Evolutionary conservation across 306 rosid species (phyloP), one percentile per base, ranked within the genome.

Genomic region (Vigna mungo): DNA sequence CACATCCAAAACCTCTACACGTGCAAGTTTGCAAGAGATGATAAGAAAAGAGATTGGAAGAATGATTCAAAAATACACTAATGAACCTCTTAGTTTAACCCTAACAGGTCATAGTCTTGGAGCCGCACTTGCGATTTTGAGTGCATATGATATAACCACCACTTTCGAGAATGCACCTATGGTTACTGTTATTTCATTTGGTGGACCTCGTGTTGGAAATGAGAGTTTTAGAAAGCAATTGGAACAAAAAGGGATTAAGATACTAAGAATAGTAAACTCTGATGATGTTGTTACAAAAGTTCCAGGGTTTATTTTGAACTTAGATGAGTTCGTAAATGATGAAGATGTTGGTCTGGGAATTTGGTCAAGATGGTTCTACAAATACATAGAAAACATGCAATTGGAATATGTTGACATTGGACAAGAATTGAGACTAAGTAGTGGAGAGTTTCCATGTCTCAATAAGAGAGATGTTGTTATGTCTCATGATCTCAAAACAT

Each of bases 61-160:
- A 21, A 64, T 92, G 0, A 65, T 92, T 4, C 71, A 82, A 12
- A 43, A 83, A 1, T 92, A 92, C 64, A 75, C 79, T 0, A 84
- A 84, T 10, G 87, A 87, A 60, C 86, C 90, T 0, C 80, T 92
- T 3, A 92, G 97, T 78, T 7, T 92, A 17, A 92, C 97, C 10
- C 81, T 92, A 74, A 92, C 97, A 0, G 97, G 96, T 1, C 97
- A 92, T 41, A 92, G 97, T 49, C 91, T 92, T 4, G 97, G 97
- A 25, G 96, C 94, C 0, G 97, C 97, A 3, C 75, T 92, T 0
- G 97, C 97, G 0, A 89, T 81, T 0, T 82, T 92, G 1, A 83
- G 87, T 0, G 97, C 97, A 0, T 87, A 80, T 59, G 96, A 92
- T 71, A 81, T 90, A 70, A 85, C 84, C 21, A n/a, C 74, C 0